Evolutionary conservation across 208 protist species (phyloP), one percentile per base, ranked within the genome.

Genomic region (Zelonia costaricensis): DNA sequence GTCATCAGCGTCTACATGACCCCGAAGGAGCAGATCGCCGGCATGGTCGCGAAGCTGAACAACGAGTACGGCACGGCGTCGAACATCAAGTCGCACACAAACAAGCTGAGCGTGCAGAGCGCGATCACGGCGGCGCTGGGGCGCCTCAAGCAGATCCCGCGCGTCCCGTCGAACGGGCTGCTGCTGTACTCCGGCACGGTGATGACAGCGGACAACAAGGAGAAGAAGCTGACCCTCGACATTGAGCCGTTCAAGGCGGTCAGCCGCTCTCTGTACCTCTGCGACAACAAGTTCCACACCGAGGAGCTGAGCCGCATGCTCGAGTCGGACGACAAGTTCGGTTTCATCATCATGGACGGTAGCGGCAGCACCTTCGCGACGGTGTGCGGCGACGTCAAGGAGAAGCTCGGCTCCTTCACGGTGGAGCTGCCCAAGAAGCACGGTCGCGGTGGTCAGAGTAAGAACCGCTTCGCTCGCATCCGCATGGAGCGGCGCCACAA

Each of bases 351-450:
- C 53, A 99, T 99, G 88, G 99, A 99, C 81, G 99, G 99, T 84
- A 98, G 92, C 60, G 98, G 98, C 48, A 82, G 83, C 16, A 82
- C 99, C 6, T 99, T 98, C 61, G 99, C 97, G 28, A 99, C 97
- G 6, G 83, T 99, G 2, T 94, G 86, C 53, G 99, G 99, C 38
- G 99, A 97, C 79, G 97, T 97, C 8, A 93, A 99, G 53, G 91
- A 97, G 36, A 96, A 99, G 52, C 80, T 99, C 0, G 96, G 99
- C 57, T 98, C 97, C 56, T 99, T 99, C 75, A 96, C 90, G 12
- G 99, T 99, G 20, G 99, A 99, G 57, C 90, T 99, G 18, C 99
- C 99, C 15, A 99, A 99, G 96, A 99, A 99, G 88, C 99, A 99
- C 83, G 98, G 98, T 36, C 86, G 98, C 66, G 99, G 99, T 92